Conservation (phyloP, 192 early-diverging fungal species). For the Dissophora globulifera region DNA sequence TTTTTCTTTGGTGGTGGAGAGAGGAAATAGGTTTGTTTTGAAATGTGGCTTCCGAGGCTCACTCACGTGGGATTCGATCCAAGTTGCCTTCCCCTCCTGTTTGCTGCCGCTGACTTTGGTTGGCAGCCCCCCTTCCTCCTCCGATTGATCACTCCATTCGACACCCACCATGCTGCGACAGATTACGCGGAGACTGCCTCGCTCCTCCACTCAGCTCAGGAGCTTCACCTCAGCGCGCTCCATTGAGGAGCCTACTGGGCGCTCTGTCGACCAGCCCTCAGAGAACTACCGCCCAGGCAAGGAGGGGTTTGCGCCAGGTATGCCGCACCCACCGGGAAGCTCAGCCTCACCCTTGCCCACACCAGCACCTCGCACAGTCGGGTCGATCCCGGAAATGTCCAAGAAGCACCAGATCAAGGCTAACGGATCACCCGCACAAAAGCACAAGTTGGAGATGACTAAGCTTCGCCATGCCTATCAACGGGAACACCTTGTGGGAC, state of each 20-base stretch:
- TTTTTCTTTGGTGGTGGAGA: neutral
- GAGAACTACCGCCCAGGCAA: conserved; percentile 45
- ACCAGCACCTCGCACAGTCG: conserved; percentile 40
- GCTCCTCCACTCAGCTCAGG: conserved; percentile 21
- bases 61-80: neutral
- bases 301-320: conserved; percentile 49
- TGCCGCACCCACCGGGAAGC: conserved; percentile 47
- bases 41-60: conserved; percentile 28
- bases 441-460: conserved; percentile 48
- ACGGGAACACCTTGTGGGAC: conserved; percentile 22
- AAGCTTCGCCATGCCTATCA: conserved; percentile 49
- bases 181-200: conserved; percentile 29
- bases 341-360: conserved; percentile 32
- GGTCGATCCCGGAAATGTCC: conserved; percentile 47
- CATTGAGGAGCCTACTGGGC: conserved; percentile 36
- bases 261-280: conserved; percentile 44
- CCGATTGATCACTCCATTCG: neutral
- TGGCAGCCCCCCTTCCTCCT: neutral
- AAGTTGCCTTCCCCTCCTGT: no score
- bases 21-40: no score
- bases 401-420: conserved; percentile 39
- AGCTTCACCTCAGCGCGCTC: conserved; percentile 38
- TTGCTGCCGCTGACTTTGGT: neutral
- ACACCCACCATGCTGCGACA: conserved; percentile 38
- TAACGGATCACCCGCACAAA: conserved; percentile 32